Evolutionary conservation across 1,139 yeast species (phyloP).

Genomic region (Saccharomyces hybrid): DNA sequence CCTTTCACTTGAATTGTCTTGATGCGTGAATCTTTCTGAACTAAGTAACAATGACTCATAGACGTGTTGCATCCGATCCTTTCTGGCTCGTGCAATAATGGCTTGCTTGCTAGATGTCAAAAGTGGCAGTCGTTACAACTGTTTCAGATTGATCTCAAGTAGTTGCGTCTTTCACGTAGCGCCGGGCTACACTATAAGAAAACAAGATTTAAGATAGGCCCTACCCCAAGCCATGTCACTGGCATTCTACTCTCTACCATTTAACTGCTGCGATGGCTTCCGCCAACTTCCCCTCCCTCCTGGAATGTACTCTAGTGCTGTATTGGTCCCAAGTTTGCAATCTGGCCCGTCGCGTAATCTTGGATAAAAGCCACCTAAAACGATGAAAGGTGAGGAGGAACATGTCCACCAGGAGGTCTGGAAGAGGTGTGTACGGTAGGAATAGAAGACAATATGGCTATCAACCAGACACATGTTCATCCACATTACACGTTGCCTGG

Average conservation of each 20-base stretch:
- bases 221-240: not conserved
- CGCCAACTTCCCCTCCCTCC: not conserved
- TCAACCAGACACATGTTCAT: constrained; percentile 6
- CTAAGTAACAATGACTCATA: not conserved
- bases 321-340: not conserved
- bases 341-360: not conserved
- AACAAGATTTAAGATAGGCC: not conserved
- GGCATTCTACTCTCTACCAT: not conserved
- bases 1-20: not conserved
- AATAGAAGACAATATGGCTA: not conserved
- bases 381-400: not conserved
- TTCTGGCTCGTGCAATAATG: not conserved
- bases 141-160: not conserved
- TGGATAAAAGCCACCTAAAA: not conserved
- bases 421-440: not conserved
- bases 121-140: not conserved
- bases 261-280: not conserved
- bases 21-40: not conserved
- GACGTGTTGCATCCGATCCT: not conserved
- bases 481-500: constrained; percentile 35
- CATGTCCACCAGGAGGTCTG: not conserved
- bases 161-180: not conserved
- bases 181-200: not conserved
- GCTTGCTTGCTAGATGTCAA: not conserved
- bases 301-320: not conserved